Base-by-base conservation (phyloP, 495 filamentous ascomycete genomes). In the Pyrenula aspistea region DNA sequence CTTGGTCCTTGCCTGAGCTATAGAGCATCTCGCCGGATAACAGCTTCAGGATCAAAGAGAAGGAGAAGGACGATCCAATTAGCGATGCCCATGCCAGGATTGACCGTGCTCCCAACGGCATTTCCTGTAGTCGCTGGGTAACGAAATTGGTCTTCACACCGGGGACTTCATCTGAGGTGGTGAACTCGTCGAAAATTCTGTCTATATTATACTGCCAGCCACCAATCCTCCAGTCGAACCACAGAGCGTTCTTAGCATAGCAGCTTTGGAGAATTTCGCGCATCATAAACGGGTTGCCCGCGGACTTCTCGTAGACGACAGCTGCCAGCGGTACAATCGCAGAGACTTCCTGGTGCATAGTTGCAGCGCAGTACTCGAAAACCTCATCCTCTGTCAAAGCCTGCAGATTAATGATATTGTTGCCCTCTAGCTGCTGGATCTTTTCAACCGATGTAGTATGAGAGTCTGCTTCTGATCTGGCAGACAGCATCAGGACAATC, bases 231-330 rank as follows among this genome's bases (percentile, higher is more conserved):
- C 90, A 96, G 51, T 86, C 86, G 68, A 91, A 95, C 82, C 85
- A 94, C 53, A 96, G 84, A 62, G 87, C 92, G 60, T 83, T 83
- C 66, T 89, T 94, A 19, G 84, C 81, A 66, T 94, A 84, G 63
- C 87, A 91, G 8, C 86, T 84, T 63, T 86, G 87, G n/a, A 96
- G 77, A 82, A 96, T 91, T 66, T 94, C 87, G 25, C 87, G 81
- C 59, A 95, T 84, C 60, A 91, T 92, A 66, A 95, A 95, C 0
- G 88, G 87, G 62, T 94, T 93, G 0, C 89, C 88, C 12, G 77
- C 75, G 22, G 83, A 87, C 69, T 91, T 91, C 61, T 90, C 88
- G 66, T 90, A 86, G 19, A 94, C 78, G 11, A 91, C 83, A 20
- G 86, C 80, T 10, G 83, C 81, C 12, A 77, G 66, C 3, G 73